These are phyloP conservation scores for Neonectria ditissima DNA, from an alignment of 2,329 filamentous ascomycete genomes.

Conservation along the genomic window DNA sequence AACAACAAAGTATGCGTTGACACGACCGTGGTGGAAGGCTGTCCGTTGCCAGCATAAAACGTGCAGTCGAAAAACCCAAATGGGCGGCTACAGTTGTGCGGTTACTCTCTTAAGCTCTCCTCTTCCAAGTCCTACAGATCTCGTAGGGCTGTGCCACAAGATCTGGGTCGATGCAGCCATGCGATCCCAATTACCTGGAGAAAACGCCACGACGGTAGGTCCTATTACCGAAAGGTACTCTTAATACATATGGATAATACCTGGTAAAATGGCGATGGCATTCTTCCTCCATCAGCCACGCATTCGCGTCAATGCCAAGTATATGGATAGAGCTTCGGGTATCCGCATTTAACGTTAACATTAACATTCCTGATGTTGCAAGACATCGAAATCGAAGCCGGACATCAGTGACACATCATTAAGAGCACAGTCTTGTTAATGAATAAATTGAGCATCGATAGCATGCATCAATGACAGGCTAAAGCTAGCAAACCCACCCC, in stretches of 20 bases:
- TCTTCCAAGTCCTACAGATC: not conserved
- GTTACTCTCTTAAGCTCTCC: not conserved
- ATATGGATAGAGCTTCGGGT: no score
- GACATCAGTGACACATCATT: not conserved
- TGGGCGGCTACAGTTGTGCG: not conserved
- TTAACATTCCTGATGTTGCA: not conserved
- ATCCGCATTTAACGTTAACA: no score
- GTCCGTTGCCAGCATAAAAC: not conserved
- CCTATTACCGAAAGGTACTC: not conserved
- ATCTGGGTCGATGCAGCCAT: not conserved
- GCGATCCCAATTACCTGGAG: not conserved
- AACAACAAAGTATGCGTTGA: not conserved
- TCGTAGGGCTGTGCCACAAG: not conserved
- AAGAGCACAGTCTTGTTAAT: not conserved
- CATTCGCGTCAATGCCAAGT: no score
- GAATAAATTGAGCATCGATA: constrained; percentile 30
- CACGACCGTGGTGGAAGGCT: not conserved
- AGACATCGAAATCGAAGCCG: not conserved
- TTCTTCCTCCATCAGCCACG: not conserved
- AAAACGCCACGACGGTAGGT: no score
- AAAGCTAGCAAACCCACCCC: constrained; percentile 31
- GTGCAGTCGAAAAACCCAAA: not conserved
- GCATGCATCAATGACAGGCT: constrained; percentile 28
- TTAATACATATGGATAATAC: not conserved
- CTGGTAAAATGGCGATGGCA: not conserved